Percentiles rank a stretch among this genome's conserved stretches.
These are phyloP conservation scores for Blakeslea trispora DNA, from an alignment of 371 early-diverging fungal species.

Conservation along the genomic window DNA sequence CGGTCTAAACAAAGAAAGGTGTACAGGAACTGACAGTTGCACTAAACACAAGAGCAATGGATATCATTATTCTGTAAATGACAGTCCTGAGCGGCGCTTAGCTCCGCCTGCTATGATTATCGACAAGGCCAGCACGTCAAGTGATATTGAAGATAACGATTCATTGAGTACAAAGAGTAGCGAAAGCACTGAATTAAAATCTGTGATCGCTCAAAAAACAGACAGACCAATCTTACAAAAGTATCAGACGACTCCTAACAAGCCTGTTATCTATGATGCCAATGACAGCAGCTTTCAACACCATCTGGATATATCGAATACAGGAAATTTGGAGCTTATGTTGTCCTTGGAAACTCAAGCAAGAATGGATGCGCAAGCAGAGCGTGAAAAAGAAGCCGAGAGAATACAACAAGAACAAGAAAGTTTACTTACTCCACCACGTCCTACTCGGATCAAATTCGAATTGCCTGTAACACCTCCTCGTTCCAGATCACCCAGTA, in stretches of 20 bases:
- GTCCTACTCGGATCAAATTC: constrained; percentile 31
- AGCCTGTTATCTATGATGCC: neutral
- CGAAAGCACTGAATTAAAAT: neutral
- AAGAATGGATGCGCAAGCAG: constrained; percentile 22
- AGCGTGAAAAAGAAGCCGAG: constrained; percentile 13
- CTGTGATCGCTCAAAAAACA: neutral
- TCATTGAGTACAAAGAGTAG: constrained; percentile 9
- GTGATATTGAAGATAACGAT: constrained; percentile 4
- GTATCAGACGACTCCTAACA: constrained; percentile 13
- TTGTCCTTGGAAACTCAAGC: constrained; percentile 29
- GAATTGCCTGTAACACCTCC: constrained; percentile 31
- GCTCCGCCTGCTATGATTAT: constrained; percentile 1
- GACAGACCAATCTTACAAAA: constrained; percentile 9
- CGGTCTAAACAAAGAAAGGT: constrained; percentile 16
- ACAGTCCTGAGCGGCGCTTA: neutral
- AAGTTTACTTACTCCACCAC: constrained; percentile 10
- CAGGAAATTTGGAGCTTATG: constrained; percentile 17
- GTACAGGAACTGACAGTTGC: constrained; percentile 2
- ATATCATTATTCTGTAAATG: constrained; percentile 2
- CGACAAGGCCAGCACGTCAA: constrained; percentile 6
- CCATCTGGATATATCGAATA: constrained; percentile 10
- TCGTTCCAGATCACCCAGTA: constrained; percentile 26
- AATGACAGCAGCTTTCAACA: neutral
- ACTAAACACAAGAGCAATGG: constrained; percentile 1
- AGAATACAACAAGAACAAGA: constrained; percentile 12